Evolutionary conservation across 257 asterid species (phyloP), one percentile per base, ranked within the genome.

Genomic region (Solanum pinnatisectum): DNA sequence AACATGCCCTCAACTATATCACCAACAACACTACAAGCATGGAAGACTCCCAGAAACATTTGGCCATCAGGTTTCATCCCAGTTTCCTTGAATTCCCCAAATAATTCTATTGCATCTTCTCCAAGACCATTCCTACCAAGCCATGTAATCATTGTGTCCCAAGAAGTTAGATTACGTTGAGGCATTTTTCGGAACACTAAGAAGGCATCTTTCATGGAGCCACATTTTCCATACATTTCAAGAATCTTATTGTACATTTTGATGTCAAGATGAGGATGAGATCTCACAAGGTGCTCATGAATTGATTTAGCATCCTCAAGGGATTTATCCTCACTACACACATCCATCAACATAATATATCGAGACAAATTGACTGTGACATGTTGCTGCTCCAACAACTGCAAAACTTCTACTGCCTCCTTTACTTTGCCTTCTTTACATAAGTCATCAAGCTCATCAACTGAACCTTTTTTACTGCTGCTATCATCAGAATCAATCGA

Each of bases 71-170:
- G 99, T 89, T 83, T 90, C 87, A 92, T 74, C 73, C 98, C 98
- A 13, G 92, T 90, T 77, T 67, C 89, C 91, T 95, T 94, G 89
- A 96, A 95, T 88, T 94, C 96, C 10, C 93, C 74, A 87, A 95
- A 95, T 90, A 95, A 88, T 30, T 91, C 96, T 60, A 94, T 88
- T 18, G 99, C 91, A 33, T 90, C 94, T 92, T 96, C 98, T 67
- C 95, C 95, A 44, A 78, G 87, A 23, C 93, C 96, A 90, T 92
- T 94, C 93, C 92, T 91, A 60, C 95, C 96, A 88, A 94, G 95
- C 93, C 96, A 89, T 67, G 93, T 87, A 87, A 95, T 93, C 95
- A 96, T 92, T n/a, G 89, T 90, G 88, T 96, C 99, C 99, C 99
- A 96, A 84, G 99, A 92, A 5, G 98, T 92, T 74, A 96, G 88